phyloP scores from a whole-genome alignment of 345 rosid species.

The Isatis tinctoria region DNA sequence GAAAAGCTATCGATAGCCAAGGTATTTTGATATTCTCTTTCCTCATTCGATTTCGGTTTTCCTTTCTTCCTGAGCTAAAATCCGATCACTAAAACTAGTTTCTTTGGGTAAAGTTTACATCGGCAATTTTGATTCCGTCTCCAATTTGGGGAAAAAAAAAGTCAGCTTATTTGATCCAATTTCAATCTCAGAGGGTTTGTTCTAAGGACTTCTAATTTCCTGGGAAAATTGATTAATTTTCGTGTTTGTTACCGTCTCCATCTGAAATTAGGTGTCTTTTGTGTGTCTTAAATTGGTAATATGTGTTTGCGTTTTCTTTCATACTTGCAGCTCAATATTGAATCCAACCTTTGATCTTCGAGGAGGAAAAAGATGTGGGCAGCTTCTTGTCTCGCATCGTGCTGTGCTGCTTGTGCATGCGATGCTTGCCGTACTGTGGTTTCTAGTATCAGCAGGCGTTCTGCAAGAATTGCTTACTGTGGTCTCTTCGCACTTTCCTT shows the following conservation, averaged over 20 bases:
- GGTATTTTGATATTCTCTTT: constrained; percentile 10
- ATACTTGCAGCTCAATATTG: constrained; percentile 22
- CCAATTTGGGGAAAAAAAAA: not conserved
- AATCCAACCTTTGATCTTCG: constrained; percentile 13
- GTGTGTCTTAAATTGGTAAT: not conserved
- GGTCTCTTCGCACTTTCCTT: constrained; percentile 95
- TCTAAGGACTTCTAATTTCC: not conserved
- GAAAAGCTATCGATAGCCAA: constrained; percentile 7
- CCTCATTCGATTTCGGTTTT: not conserved
- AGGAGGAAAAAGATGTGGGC: constrained; percentile 71
- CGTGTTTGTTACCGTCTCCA: not conserved
- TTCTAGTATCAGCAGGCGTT: constrained; percentile 84
- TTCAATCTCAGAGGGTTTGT: not conserved
- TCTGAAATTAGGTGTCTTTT: not conserved
- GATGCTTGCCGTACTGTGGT: constrained; percentile 91
- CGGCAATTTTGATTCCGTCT: not conserved
- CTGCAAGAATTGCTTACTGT: constrained; percentile 97
- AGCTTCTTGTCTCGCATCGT: constrained; percentile 97
- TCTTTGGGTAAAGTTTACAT: not conserved
- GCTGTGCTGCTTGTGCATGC: constrained; percentile 98
- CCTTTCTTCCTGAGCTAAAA: not conserved
- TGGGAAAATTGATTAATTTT: not conserved
- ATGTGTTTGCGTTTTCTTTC: not conserved
- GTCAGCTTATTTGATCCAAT: not conserved
- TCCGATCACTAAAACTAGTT: not conserved